Evolutionary conservation across 352 stramenopile genomes (phyloP), one percentile per base, ranked within the genome.

Genomic region (Pythium plurisporium): DNA sequence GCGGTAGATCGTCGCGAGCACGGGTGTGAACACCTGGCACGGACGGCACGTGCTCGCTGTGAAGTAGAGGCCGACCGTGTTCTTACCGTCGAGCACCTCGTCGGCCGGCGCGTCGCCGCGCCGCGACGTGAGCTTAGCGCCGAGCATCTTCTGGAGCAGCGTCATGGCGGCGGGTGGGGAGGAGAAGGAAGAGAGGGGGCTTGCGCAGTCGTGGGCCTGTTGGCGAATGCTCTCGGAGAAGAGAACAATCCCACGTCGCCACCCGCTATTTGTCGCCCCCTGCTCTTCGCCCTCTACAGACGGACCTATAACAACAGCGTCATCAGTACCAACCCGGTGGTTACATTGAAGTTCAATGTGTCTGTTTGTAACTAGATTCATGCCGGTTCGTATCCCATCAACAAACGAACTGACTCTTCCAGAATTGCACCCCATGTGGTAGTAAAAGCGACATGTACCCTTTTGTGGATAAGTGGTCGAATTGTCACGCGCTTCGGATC

Each of bases 41-140:
- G 76, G 74, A 27, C 64, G 65, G 54, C 76, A 87, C 14, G 65
- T 76, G 61, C 74, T 86, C 42, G 72, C 73, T 10, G 76, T 85
- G 62, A 89, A 89, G 69, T 85, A 89, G 27, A 89, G 54, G 0
- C 76, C 76, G 44, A 89, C 64, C 33, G 79, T 69, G 19, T 59
- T 73, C 62, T 87, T 87, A 53, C 65, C 42, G 30, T 70, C 74
- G 40, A 87, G 71, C 54, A 70, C 77, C 31, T 84, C 68, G 19
- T 73, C 49, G 14, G 77, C 80, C 27, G 66, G 42, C 30, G 72
- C 71, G 58, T 86, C 68, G 37, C 77, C 77, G 53, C 73, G 74
- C 5, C 76, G 71, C 23, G 76, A 85, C 19, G 79, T 63, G 48
- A 87, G 62, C 53, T 70, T 76, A 33, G 22, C 55, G 12, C 76